Percentiles rank a stretch among this genome's conserved stretches.
phyloP scores from a whole-genome alignment of 257 asterid species.

The Solanum appendiculatum region DNA sequence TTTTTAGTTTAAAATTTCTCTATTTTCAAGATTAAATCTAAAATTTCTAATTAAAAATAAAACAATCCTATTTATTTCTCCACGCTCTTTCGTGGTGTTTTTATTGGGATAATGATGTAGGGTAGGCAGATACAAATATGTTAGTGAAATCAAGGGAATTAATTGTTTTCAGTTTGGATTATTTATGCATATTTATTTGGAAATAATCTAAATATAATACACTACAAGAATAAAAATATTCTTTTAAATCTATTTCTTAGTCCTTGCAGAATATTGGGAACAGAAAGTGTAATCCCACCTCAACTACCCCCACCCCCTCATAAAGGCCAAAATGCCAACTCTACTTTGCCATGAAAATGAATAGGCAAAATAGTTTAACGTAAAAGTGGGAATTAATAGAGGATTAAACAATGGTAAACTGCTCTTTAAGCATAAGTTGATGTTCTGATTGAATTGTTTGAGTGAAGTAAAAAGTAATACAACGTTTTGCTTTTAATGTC shows the following conservation, averaged over 20 bases:
- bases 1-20: neutral
- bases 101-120: neutral
- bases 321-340: neutral
- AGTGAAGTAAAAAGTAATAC: neutral
- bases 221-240: neutral
- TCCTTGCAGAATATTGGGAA: neutral
- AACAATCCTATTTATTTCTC: neutral
- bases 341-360: neutral
- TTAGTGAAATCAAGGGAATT: neutral
- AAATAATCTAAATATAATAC: neutral
- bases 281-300: neutral
- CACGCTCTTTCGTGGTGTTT: neutral
- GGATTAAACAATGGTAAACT: neutral
- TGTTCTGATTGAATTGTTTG: neutral
- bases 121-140: neutral
- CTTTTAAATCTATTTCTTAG: neutral
- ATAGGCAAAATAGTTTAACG: neutral
- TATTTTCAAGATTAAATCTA: neutral
- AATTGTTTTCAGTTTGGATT: neutral
- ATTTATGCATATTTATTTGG: neutral
- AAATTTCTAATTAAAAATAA: neutral
- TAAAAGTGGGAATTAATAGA: neutral
- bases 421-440: neutral
- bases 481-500: neutral
- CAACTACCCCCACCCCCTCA: neutral